Evolutionary conservation across 371 early-diverging fungal genomes (phyloP).

Genomic region (Mucor sp.): DNA sequence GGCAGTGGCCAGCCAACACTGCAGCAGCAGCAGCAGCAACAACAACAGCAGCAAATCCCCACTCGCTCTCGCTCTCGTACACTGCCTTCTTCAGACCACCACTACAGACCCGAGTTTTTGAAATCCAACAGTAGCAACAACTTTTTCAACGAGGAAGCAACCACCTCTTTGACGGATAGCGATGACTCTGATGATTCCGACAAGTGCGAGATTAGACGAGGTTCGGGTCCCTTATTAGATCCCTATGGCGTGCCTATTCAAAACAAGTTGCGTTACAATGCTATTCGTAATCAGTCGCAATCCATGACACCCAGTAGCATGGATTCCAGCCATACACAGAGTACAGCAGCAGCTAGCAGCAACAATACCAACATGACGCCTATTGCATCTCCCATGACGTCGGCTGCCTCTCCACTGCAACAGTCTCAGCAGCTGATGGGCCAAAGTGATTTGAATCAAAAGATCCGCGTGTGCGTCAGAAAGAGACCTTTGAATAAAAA

Average conservation of each 20-base stretch:
- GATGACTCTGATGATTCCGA: conserved; percentile 22
- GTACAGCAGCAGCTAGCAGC: not conserved
- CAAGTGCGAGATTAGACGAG: conserved; percentile 24
- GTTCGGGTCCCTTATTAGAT: conserved; percentile 35
- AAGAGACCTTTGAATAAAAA: conserved; percentile 88
- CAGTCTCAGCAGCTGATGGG: conserved; percentile 10
- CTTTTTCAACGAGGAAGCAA: not conserved
- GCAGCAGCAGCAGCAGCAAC: conserved; percentile 4
- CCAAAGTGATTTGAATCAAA: conserved; percentile 58
- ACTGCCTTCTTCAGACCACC: conserved; percentile 14
- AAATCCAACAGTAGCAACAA: conserved; percentile 11
- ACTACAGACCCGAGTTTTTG: conserved; percentile 21
- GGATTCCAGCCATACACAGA: not conserved
- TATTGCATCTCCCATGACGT: not conserved
- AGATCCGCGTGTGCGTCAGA: conserved; percentile 93
- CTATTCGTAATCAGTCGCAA: not conserved
- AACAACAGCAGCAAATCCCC: conserved; percentile 6
- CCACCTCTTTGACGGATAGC: not conserved
- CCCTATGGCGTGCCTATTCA: conserved; percentile 36
- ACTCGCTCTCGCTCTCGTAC: conserved; percentile 41
- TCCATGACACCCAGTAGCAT: not conserved
- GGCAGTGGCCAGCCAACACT: conserved; percentile 8
- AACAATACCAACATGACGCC: not conserved
- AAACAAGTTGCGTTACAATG: conserved; percentile 10
- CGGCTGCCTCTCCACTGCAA: not conserved